A percentile compares a stretch with the other conserved stretches of the same genome.
Conservation (phyloP, 148 eudicot genomes). For the Diospyros lotus region DNA sequence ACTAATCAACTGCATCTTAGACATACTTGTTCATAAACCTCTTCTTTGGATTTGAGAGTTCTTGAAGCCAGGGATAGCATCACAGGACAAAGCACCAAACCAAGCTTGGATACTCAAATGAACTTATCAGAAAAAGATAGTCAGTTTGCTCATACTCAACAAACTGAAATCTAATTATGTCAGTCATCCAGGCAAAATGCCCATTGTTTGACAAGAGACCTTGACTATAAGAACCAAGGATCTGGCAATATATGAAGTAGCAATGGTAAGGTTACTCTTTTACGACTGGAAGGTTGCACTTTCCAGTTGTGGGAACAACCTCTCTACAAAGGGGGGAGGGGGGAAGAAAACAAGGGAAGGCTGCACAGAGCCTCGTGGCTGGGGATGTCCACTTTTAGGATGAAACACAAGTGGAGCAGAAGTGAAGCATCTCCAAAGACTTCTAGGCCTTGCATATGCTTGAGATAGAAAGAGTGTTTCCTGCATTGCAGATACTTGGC, state of each 20-base stretch:
- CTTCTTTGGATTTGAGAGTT: not conserved
- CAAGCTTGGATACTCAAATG: not conserved
- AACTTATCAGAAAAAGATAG: not conserved
- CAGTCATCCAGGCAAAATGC: not conserved
- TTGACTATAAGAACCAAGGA: not conserved
- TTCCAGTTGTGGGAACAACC: no score
- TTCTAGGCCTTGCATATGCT: not conserved
- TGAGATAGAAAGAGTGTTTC: not conserved
- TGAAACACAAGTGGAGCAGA: not conserved
- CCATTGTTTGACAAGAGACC: not conserved
- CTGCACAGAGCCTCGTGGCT: no score
- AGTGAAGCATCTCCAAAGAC: not conserved
- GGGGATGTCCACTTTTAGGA: not conserved
- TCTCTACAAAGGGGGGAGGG: no score
- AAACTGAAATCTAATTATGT: not conserved
- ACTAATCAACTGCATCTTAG: not conserved
- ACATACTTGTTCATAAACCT: not conserved
- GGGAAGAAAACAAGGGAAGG: no score
- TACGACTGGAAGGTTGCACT: no score
- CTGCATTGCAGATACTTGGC: not conserved
- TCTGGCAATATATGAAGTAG: not conserved
- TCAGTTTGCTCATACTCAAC: not conserved
- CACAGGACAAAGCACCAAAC: not conserved
- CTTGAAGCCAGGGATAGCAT: not conserved
- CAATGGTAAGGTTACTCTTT: not conserved